phyloP scores from a whole-genome alignment of 495 filamentous ascomycete species.

The Aspergillus conjunctus region DNA sequence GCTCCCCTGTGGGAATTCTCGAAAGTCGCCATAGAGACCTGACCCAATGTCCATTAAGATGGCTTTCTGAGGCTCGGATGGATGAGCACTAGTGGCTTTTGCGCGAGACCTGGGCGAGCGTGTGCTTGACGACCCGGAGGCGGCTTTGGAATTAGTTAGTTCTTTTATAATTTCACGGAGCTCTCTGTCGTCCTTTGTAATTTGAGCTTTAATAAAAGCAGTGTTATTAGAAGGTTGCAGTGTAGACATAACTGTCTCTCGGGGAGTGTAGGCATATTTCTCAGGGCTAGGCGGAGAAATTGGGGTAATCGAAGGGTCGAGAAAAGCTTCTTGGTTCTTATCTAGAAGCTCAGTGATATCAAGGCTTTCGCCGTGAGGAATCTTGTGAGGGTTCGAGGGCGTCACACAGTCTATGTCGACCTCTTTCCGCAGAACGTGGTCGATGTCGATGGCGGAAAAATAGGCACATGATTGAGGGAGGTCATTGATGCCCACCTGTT shows the following conservation, averaged over 20 bases:
- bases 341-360: constrained; percentile 75
- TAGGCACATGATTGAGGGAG: constrained; percentile 92
- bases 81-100: constrained; percentile 27
- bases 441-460: constrained; percentile 94
- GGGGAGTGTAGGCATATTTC: constrained; percentile 64
- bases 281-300: constrained; percentile 54
- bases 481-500: constrained; percentile 95
- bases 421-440: constrained; percentile 91
- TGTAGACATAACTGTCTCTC: constrained; percentile 77
- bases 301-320: constrained; percentile 65
- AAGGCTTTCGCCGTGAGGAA: constrained; percentile 82
- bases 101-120: constrained; percentile 25
- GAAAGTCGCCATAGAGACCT: constrained; percentile 41
- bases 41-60: constrained; percentile 50
- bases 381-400: constrained; percentile 76
- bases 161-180: constrained; percentile 72
- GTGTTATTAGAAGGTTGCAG: constrained; percentile 56
- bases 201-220: constrained; percentile 80
- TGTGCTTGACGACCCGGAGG: constrained; percentile 21
- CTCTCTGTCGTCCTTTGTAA: constrained; percentile 72
- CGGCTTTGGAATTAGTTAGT: constrained; percentile 29
- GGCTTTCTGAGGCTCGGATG: constrained; percentile 48
- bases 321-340: constrained; percentile 61
- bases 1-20: constrained; percentile 28
- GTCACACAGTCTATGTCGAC: constrained; percentile 97